Evolutionary conservation across 495 filamentous ascomycete species (phyloP).

Genomic region (Durotheca rogersii): DNA sequence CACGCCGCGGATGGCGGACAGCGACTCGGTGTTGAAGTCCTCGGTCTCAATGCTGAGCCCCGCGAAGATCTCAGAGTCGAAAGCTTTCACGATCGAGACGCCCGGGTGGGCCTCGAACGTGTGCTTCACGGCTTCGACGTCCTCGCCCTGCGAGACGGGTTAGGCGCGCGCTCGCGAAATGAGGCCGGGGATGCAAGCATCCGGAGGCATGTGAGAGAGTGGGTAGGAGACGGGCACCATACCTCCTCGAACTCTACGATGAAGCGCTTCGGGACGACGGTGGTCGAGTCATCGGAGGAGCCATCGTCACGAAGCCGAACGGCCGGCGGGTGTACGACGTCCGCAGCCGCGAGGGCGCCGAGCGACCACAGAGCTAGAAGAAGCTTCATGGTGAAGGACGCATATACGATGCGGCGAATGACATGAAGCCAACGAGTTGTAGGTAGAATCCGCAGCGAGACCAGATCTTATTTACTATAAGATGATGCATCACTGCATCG

Average conservation of each 20-base stretch:
- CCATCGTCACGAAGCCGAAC: neutral
- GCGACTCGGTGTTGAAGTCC: neutral
- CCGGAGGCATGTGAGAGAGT: neutral
- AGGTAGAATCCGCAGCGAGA: no score
- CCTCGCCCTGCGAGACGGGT: neutral
- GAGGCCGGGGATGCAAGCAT: neutral
- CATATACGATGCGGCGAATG: no score
- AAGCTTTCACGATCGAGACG: neutral
- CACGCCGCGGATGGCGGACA: neutral
- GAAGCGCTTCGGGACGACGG: neutral
- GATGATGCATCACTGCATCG: no score
- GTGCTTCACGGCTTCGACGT: neutral
- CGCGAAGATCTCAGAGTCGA: neutral
- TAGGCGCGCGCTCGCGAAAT: neutral
- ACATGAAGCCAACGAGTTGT: no score
- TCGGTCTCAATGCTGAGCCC: neutral
- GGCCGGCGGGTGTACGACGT: neutral
- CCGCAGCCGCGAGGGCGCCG: no score
- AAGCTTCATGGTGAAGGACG: no score
- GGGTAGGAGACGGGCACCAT: neutral
- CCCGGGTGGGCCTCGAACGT: neutral
- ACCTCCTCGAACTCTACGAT: neutral
- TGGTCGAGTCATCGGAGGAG: neutral
- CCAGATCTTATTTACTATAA: no score
- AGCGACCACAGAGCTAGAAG: no score